Base-by-base conservation (phyloP, 192 early-diverging fungal genomes). In the Entomortierella chlamydospora region DNA sequence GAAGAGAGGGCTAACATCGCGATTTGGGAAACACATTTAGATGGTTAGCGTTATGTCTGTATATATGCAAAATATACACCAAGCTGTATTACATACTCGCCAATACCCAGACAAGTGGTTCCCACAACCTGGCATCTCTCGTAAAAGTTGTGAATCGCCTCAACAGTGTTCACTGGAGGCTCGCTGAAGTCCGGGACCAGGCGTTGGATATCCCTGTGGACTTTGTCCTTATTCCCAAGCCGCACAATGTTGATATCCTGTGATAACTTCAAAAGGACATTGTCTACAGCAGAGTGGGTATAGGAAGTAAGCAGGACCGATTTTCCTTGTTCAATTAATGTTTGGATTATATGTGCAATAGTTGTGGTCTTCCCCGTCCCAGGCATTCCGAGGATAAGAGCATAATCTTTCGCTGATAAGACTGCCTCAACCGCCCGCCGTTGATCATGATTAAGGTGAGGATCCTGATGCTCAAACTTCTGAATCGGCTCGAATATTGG, bases 291-390 rank as follows among this genome's bases (percentile, higher is more conserved):
- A 11, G 91, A 87, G 64, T 99, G 94, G 0, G 97, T 98, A 69
- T 99, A 95, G 17, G 96, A 93, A 7, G 94, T 91, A 34, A 99
- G 58, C 31, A 99, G 82, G 0, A 99, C 92, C 2, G 91, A 84
- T 55, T 97, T 95, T 10, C 92, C 90, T 20, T 70, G 76, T 5
- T 45, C 41, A 17, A 94, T 88, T 12, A 99, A 82, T 18, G 85
- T 81, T 20, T 87, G 81, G 22, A 97, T 92, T 20, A 97, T 87
- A 29, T 90, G 82, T 0, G 94, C 90, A 53, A 96, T 95, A 0
- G 94, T 96, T 1, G 94, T 95, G 0, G 95, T 97, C 74, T 99
- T 99, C 43, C 97, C 97, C 0, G 97, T 97, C 3, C 97, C 97
- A 0, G 97, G 97, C 96, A 98, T 98, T 17, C 97, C 97, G 29